Conservation (phyloP, 1,139 yeast species). For the Nematodospora anomalae region DNA sequence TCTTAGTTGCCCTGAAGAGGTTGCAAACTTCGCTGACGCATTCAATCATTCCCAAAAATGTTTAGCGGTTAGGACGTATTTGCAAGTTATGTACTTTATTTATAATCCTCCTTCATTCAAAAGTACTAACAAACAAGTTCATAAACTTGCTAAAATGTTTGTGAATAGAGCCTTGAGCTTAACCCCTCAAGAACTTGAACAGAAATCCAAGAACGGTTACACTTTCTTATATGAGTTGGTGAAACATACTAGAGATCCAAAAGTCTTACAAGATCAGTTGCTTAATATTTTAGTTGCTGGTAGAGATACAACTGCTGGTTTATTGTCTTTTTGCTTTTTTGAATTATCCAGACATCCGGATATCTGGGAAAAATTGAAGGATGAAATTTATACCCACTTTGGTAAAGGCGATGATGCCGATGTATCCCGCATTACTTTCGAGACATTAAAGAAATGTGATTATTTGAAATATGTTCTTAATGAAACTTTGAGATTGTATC, state of each 20-base stretch:
- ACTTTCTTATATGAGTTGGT: constrained; percentile 51
- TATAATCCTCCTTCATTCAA: constrained; percentile 33
- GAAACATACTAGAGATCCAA: constrained; percentile 50
- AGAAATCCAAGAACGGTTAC: constrained; percentile 39
- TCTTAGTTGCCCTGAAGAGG: constrained; percentile 15
- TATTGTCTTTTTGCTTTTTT: constrained; percentile 46
- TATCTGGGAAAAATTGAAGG: constrained; percentile 38
- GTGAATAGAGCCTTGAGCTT: constrained; percentile 31
- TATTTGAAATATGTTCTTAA: constrained; percentile 49
- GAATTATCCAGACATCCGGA: constrained; percentile 46
- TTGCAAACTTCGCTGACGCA: constrained; percentile 21
- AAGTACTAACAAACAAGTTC: constrained; percentile 28
- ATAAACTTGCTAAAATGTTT: constrained; percentile 35
- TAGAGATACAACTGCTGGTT: constrained; percentile 58
- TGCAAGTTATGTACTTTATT: constrained; percentile 29
- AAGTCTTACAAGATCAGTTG: constrained; percentile 49
- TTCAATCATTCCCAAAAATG: constrained; percentile 33
- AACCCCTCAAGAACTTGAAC: constrained; percentile 36
- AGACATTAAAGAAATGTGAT: constrained; percentile 48
- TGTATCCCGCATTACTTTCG: constrained; percentile 33
- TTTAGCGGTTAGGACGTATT: constrained; percentile 27
- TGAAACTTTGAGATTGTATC: constrained; percentile 52
- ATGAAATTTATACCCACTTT: constrained; percentile 28
- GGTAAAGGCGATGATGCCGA: constrained; percentile 31
- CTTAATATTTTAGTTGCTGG: constrained; percentile 55